These are phyloP conservation scores for Fusarium sp. DNA, from an alignment of 2,329 filamentous ascomycete species.

Conservation along the genomic window DNA sequence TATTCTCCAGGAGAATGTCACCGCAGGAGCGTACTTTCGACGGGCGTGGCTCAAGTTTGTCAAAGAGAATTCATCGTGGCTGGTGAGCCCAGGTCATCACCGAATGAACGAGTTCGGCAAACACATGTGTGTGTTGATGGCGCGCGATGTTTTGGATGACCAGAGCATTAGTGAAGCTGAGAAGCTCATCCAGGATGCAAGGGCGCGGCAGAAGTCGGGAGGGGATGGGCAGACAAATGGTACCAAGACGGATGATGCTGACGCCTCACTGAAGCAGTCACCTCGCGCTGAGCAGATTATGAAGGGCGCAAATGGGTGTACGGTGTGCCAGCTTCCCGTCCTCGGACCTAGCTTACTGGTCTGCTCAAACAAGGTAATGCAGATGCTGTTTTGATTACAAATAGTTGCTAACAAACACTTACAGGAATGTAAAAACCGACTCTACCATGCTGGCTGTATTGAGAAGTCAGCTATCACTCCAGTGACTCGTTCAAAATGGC, in stretches of 20 bases:
- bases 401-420: slow-evolving; percentile 30
- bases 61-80: slow-evolving; percentile 65
- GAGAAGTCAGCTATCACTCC: slow-evolving; percentile 54
- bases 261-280: slow-evolving; percentile 47
- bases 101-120: slow-evolving; percentile 70
- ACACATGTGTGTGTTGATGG: slow-evolving; percentile 66
- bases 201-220: slow-evolving; percentile 46
- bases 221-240: slow-evolving; percentile 23
- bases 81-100: slow-evolving; percentile 60
- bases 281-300: slow-evolving; percentile 56
- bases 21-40: slow-evolving; percentile 67
- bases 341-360: slow-evolving; percentile 63
- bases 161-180: slow-evolving; percentile 61
- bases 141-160: slow-evolving; percentile 63
- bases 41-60: slow-evolving; percentile 68
- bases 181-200: slow-evolving; percentile 60
- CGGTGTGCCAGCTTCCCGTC: slow-evolving; percentile 64
- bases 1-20: slow-evolving; percentile 66
- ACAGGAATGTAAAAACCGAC: slow-evolving; percentile 60
- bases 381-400: not conserved
- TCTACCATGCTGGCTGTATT: slow-evolving; percentile 67
- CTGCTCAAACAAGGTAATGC: slow-evolving; percentile 66
- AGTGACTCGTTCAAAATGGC: slow-evolving; percentile 57
- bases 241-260: slow-evolving; percentile 32
- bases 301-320: slow-evolving; percentile 63